Percentiles rank a stretch among this genome's conserved stretches.
Evolutionary conservation across 1,284 basidiomycete species (phyloP).

Genomic region (Ganoderma leucocontextum): DNA sequence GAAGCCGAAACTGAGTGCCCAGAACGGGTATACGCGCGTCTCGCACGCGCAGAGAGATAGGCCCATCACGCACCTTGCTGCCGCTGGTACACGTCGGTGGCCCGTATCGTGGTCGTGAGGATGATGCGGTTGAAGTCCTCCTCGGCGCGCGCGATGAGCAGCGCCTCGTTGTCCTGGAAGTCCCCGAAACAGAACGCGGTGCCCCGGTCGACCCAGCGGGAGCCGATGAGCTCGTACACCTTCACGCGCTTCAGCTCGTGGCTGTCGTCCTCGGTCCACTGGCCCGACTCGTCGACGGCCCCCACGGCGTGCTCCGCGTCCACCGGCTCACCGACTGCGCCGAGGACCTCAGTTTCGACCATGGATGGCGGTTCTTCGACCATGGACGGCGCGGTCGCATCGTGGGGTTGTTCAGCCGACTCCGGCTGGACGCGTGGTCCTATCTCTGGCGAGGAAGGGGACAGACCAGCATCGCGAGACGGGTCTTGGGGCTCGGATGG

Average conservation of each 20-base stretch:
- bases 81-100: constrained; percentile 88
- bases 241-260: constrained; percentile 51
- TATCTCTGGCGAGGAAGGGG: constrained; percentile 24
- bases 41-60: constrained; percentile 21
- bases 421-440: constrained; percentile 31
- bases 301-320: constrained; percentile 30
- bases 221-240: constrained; percentile 92
- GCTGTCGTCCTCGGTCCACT: constrained; percentile 47
- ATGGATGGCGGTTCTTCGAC: constrained; percentile 28
- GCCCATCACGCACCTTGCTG: constrained; percentile 79
- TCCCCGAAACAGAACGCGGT: constrained; percentile 94
- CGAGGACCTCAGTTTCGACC: constrained; percentile 27
- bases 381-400: constrained; percentile 25
- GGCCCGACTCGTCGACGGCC: constrained; percentile 41
- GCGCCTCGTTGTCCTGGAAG: constrained; percentile 83
- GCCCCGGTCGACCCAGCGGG: constrained; percentile 92
- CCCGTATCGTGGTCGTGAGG: constrained; percentile 77
- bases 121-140: constrained; percentile 74
- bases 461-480: constrained; percentile 28
- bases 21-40: constrained; percentile 19
- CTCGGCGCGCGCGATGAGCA: constrained; percentile 87
- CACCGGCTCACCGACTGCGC: constrained; percentile 24
- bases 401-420: constrained; percentile 19
- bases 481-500: constrained; percentile 30
- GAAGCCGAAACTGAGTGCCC: constrained; percentile 16